Evolutionary conservation across 2,329 filamentous ascomycete genomes (phyloP).

Genomic region (Myriosclerotinia scirpicola): DNA sequence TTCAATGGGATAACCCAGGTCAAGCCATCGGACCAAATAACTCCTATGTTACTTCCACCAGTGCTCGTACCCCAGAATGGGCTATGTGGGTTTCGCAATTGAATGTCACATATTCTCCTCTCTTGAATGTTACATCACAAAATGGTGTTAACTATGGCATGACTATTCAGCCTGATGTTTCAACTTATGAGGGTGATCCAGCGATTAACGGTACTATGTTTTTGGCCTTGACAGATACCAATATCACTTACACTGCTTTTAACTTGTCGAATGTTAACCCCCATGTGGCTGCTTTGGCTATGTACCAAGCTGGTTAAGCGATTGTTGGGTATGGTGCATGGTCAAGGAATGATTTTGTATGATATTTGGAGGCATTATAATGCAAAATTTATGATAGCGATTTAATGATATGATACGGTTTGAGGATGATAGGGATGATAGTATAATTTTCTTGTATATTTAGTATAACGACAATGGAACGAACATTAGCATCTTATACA

Average conservation of each 20-base stretch:
- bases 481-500: no score
- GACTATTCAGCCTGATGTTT: slow-evolving; percentile 70
- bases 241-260: slow-evolving; percentile 71
- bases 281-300: slow-evolving; percentile 69
- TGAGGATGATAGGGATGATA: background rate
- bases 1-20: slow-evolving; percentile 73
- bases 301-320: slow-evolving; percentile 74
- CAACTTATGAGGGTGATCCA: slow-evolving; percentile 58
- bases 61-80: slow-evolving; percentile 60
- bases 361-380: background rate
- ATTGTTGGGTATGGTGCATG: background rate
- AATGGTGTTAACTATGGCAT: slow-evolving; percentile 41
- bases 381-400: background rate
- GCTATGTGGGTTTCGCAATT: slow-evolving; percentile 78
- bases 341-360: background rate
- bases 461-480: background rate
- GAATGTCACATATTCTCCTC: slow-evolving; percentile 67
- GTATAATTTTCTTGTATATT: background rate
- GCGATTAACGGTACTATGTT: slow-evolving; percentile 79
- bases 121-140: slow-evolving; percentile 51
- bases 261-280: slow-evolving; percentile 74
- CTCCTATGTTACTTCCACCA: slow-evolving; percentile 68
- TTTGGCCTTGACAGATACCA: slow-evolving; percentile 68
- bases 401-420: slow-evolving; percentile 2
- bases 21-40: slow-evolving; percentile 74